These are phyloP conservation scores for Moesziomyces parantarcticus DNA, from an alignment of 1,284 basidiomycete genomes.

Conservation along the genomic window DNA sequence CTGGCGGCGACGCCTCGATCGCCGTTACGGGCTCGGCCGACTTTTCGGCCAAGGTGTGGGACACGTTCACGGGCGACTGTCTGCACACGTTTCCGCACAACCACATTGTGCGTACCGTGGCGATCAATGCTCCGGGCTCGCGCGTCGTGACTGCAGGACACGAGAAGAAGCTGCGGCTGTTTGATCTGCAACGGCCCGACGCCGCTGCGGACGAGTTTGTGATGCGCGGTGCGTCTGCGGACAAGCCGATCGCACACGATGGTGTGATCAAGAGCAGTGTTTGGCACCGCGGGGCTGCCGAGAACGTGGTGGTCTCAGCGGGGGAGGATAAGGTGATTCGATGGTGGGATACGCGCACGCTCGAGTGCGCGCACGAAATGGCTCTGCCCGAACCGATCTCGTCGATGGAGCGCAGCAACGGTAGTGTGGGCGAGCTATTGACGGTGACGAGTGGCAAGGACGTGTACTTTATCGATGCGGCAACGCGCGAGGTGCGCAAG, in stretches of 20 bases:
- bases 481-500: conserved; percentile 39
- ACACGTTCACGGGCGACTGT: conserved; percentile 86
- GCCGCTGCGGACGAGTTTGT: conserved; percentile 84
- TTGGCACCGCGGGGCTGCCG: conserved; percentile 77
- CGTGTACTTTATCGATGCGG: conserved; percentile 78
- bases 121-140: conserved; percentile 77
- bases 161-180: conserved; percentile 96
- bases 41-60: conserved; percentile 99
- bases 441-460: conserved; percentile 91
- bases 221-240: conserved; percentile 69
- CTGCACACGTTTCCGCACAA: conserved; percentile 95
- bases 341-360: conserved; percentile 94
- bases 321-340: conserved; percentile 89
- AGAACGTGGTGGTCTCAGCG: conserved; percentile 80
- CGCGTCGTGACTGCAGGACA: conserved; percentile 91
- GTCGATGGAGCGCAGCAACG: conserved; percentile 84
- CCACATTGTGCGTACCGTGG: conserved; percentile 96
- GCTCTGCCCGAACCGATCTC: conserved; percentile 83
- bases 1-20: conserved; percentile 74
- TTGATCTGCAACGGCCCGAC: conserved; percentile 79
- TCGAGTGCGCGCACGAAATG: conserved; percentile 77
- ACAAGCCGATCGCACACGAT: conserved; percentile 73
- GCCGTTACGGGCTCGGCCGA: conserved; percentile 96
- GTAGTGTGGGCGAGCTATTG: conserved; percentile 82
- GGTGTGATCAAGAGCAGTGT: conserved; percentile 91